A percentile compares a stretch with the other conserved stretches of the same genome.
Conservation (phyloP, 805 yeast species). For the Clavispora phyllophila region DNA sequence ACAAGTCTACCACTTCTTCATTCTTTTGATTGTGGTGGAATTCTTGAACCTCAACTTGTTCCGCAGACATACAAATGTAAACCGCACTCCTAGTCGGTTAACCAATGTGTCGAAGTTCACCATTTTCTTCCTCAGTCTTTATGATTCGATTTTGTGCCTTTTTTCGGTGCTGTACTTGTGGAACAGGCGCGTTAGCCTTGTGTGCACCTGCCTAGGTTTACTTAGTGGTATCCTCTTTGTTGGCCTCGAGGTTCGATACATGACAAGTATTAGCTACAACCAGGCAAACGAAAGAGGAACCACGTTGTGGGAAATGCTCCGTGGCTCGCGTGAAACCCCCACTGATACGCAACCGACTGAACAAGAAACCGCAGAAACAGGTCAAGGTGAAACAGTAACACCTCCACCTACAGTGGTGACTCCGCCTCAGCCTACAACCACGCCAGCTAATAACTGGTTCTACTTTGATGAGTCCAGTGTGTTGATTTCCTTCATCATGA, state of each 20-base stretch:
- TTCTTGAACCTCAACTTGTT: conserved; percentile 49
- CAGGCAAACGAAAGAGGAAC: conserved; percentile 70
- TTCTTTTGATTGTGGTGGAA: conserved; percentile 42
- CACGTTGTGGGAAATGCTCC: conserved; percentile 59
- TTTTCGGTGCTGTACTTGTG: conserved; percentile 52
- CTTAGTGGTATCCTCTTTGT: conserved; percentile 64
- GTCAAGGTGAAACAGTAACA: no score
- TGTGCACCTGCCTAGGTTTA: conserved; percentile 66
- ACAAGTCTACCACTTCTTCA: conserved; percentile 37
- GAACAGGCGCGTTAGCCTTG: conserved; percentile 53
- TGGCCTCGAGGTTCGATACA: conserved; percentile 70
- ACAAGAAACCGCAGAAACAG: not conserved
- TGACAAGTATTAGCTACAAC: conserved; percentile 59
- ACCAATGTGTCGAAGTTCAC: conserved; percentile 54
- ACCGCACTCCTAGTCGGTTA: conserved; percentile 76
- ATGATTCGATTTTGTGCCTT: conserved; percentile 70
- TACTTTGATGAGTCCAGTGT: conserved; percentile 2
- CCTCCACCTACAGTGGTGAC: conserved; percentile 3
- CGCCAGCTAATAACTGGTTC: not conserved
- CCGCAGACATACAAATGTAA: conserved; percentile 63
- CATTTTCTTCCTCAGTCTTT: conserved; percentile 59
- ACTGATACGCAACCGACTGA: not conserved
- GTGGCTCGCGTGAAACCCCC: conserved; percentile 56
- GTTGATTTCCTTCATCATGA: not conserved
- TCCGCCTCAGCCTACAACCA: not conserved